A percentile compares a stretch with the other conserved stretches of the same genome.
Evolutionary conservation across 164 flowering plant species (phyloP).

Genomic region (Chimonanthus praecox): DNA sequence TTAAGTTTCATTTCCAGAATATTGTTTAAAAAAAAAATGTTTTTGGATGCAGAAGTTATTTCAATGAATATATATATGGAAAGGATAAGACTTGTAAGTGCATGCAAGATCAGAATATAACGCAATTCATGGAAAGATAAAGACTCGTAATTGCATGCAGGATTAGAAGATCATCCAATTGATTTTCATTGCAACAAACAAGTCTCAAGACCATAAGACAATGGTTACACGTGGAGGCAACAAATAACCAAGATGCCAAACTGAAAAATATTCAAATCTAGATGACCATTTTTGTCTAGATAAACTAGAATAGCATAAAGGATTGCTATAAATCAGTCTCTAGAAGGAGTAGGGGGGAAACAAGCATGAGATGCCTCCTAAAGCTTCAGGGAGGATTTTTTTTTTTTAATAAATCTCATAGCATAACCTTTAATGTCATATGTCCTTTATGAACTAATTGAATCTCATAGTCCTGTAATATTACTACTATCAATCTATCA

Average conservation of each 20-base stretch:
- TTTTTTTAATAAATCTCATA: no score
- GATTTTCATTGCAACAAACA: not conserved
- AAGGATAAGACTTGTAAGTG: not conserved
- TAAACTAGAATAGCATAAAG: not conserved
- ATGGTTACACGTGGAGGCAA: not conserved
- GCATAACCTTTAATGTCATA: no score
- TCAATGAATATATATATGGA: not conserved
- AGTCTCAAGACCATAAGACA: not conserved
- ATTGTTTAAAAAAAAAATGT: no score
- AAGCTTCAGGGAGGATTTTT: no score
- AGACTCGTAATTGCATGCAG: not conserved
- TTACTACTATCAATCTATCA: no score
- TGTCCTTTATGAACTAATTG: no score
- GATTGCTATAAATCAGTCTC: not conserved
- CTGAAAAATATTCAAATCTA: not conserved
- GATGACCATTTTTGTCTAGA: not conserved
- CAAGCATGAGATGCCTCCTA: no score
- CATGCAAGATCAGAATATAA: no score
- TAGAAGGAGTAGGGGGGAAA: no score
- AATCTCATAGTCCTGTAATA: no score
- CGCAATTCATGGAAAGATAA: no score
- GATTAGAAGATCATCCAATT: not conserved
- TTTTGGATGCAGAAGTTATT: conserved; percentile 8
- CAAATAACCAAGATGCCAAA: not conserved
- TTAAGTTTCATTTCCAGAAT: no score